Evolutionary conservation across 1,284 basidiomycete species (phyloP), one percentile per base, ranked within the genome.

Genomic region (Leccinum subspadiceum): DNA sequence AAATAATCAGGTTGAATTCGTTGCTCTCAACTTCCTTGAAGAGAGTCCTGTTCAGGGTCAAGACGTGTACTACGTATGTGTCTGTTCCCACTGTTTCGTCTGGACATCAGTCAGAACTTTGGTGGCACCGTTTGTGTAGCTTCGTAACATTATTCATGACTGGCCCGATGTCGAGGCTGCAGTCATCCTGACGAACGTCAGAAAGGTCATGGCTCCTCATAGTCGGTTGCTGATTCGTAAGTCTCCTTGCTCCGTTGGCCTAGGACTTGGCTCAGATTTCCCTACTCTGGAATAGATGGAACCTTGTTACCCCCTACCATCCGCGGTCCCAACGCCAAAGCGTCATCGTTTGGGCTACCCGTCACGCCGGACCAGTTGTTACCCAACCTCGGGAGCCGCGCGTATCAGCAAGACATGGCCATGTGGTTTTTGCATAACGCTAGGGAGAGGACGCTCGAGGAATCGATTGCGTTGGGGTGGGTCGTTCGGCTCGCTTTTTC

Each of bases 1-100:
- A 33, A 68, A 73, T 15, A 69, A 72, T 3, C 70, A 69, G 5
- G 70, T 81, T 5, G 62, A 75, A 26, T 78, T 82, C 52, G 64
- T 74, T 20, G 61, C 75, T 2, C 65, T 83, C 17, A 76, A 84
- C 62, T 83, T 82, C 66, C 77, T 84, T 39, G 66, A 68, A 41
- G 74, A 76, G 46, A 60, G 70, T 13, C 80, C 81, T 1, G 73
- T 78, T 15, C 59, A 66, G 20, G 74, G 70, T 1, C 76, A 76
- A 37, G 77, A 82, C 54, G 71, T 79, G 10, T 83, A 81, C 63
- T 80, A 80, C 64, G 81, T 81, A 56, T 69, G 6, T 46, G 9
- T 49, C 4, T 5, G 15, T 44, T 33, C 33, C 8, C 17, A 17
- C 44, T 13, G 10, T 20, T 20, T 46, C 10, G 2, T 13, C 4